These are phyloP conservation scores for Tricholoma hemisulphureum DNA, from an alignment of 768 basidiomycete genomes.

Conservation along the genomic window DNA sequence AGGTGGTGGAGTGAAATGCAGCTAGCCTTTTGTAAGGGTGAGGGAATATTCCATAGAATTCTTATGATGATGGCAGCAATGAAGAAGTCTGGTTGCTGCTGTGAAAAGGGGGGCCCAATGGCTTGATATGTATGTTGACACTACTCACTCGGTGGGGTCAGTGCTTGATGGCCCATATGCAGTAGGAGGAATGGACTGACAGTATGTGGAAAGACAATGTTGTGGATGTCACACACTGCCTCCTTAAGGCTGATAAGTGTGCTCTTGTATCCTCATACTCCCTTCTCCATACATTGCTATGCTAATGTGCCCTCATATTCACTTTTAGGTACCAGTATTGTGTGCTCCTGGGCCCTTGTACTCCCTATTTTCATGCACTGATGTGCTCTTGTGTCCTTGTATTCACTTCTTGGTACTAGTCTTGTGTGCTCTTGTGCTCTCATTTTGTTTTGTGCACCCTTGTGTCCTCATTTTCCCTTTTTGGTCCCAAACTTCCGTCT, in stretches of 20 bases:
- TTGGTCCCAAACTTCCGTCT: not conserved
- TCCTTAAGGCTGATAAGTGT: not conserved
- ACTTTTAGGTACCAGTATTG: too few species aligned
- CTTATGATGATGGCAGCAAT: not conserved
- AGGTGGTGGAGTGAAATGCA: not conserved
- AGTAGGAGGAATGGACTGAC: not conserved
- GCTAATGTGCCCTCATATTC: too few species aligned
- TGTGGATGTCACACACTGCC: not conserved
- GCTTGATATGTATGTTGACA: not conserved
- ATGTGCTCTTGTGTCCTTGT: too few species aligned
- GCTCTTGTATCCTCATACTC: not conserved
- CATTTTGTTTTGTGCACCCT: too few species aligned
- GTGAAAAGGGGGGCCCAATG: not conserved
- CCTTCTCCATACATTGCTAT: too few species aligned
- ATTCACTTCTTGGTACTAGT: too few species aligned
- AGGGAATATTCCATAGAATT: not conserved
- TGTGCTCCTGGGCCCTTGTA: too few species aligned
- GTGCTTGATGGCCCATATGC: not conserved
- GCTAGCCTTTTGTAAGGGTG: not conserved
- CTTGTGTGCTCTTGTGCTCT: too few species aligned
- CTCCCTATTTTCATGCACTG: too few species aligned
- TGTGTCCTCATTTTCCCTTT: too few species aligned
- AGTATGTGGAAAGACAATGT: not conserved
- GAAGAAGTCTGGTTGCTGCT: not conserved
- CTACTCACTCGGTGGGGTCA: not conserved